Base-by-base conservation (phyloP, 1,284 basidiomycete genomes). In the Ustilago shanxiensis region DNA sequence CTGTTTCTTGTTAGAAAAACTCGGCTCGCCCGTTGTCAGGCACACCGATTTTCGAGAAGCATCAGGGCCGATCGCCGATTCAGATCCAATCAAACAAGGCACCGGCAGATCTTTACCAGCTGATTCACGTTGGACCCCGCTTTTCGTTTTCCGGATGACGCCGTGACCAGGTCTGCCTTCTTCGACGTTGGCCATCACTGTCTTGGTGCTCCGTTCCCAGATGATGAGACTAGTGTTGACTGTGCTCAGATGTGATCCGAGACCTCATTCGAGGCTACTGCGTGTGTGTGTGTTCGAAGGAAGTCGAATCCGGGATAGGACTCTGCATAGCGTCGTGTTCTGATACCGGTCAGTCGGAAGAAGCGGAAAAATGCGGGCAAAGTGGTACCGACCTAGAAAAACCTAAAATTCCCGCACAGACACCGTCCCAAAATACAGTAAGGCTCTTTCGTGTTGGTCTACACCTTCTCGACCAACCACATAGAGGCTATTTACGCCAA, bases 351-450 rank as follows among this genome's bases (percentile, higher is more conserved):
- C 24, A 7, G n/a, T 33, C 68, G 59, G 68, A 66, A 66, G 54
- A 59, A 49, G 41, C 69, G 55, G 69, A 61, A 71, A 26, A 57
- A 58, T 44, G 41, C 62, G 68, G 56, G 39, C 53, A 24, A 50
- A 33, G 31, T 24, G 9, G 52, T 35, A 45, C 39, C 55, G 26
- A 57, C 2, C 10, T 8, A 47, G 24, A 24, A 20, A 26, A 3
- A 47, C 55, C 39, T 44, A 57, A 60, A 35, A n/a, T n/a, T 64
- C 33, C 45, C 57, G 61, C 67, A 60, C 60, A 55, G 10, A 52
- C 26, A 44, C 20, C 47, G 24, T 49, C 11, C 9, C 24, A 28
- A 28, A 58, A 20, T 35, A n/a, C n/a, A n/a, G n/a, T n/a, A 22
- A 31, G 28, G 44, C 44, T 28, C 49, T 41, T 28, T 29, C 41